phyloP scores from a whole-genome alignment of 768 basidiomycete genomes.

The Suillus subalutaceus region DNA sequence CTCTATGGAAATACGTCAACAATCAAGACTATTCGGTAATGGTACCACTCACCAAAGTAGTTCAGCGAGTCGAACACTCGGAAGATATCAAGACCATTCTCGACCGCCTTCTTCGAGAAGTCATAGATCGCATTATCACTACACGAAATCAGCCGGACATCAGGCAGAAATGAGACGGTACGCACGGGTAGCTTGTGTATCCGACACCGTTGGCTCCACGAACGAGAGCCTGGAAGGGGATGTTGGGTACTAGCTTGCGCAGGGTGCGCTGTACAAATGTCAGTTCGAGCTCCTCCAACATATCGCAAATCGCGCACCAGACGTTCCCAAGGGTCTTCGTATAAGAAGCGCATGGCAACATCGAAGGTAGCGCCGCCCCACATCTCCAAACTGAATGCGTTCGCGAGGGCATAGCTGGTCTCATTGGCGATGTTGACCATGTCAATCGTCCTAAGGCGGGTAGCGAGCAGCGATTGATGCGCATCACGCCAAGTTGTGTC shows the following conservation, averaged over 20 bases:
- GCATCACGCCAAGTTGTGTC: conserved; percentile 99
- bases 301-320: conserved; percentile 53
- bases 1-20: conserved; percentile 44
- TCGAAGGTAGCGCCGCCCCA: conserved; percentile 99
- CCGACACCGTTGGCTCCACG: conserved; percentile 99
- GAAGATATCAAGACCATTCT: conserved; percentile 99
- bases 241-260: conserved; percentile 95
- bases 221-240: conserved; percentile 97
- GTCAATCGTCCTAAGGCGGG: conserved; percentile 92
- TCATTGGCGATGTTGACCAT: conserved; percentile 99
- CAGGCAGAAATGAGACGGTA: conserved; percentile 13
- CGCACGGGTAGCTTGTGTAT: conserved; percentile 96
- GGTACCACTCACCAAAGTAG: conserved; percentile 77
- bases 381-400: conserved; percentile 96
- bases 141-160: conserved; percentile 15
- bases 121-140: conserved; percentile 99
- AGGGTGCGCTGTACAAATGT: conserved; percentile 67
- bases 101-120: conserved; percentile 99
- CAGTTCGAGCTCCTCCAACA: conserved; percentile 13
- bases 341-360: conserved; percentile 98
- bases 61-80: conserved; percentile 99
- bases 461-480: conserved; percentile 96
- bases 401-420: conserved; percentile 92
- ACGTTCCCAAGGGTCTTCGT: conserved; percentile 99
- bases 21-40: background rate